Base-by-base conservation (phyloP, 495 filamentous ascomycete genomes). In the Patellaria atrata region DNA sequence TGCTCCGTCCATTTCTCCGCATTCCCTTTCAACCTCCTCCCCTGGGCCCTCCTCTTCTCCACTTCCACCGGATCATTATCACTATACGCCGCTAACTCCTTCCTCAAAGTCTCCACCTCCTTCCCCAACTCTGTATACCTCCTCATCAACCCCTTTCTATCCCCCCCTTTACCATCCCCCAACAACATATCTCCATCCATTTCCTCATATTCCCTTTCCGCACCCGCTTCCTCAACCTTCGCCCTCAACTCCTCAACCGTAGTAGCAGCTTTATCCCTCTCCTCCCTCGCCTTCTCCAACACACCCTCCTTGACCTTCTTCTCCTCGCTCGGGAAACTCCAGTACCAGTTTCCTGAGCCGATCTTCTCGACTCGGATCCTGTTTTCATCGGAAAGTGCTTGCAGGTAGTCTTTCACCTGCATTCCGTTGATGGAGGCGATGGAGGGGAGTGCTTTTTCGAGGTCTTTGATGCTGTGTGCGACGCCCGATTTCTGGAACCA, bases 331-430 rank as follows among this genome's bases (percentile, higher is more conserved):
- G 54, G 53, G 50, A 85, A 85, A 40, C 62, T 66, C 79, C 79
- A 85, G 59, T 82, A 84, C 79, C 79, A 85, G 50, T 84, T 83
- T 11, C 73, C 77, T 36, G 65, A 77, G 37, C 79, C 79, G 47
- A 85, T 83, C 58, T 82, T 83, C 60, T 84, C 79, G 11, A 81
- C 72, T 8, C 64, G 69, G 37, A 84, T 65, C 38, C 68, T 67
- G 38, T 62, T 60, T 28, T 84, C 79, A 41, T 83, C 75, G 0
- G 54, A 51, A 3, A 82, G 59, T 4, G 63, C 60, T 52, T 77
- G 71, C 20, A 82, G 59, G 51, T 70, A 77, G 40, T 80, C 76
- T 53, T 77, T 77, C 31, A 79, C 74, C 47, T 76, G 71, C 57
- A 79, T 75, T 33, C 64, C 61, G 46, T 73, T 72, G 61, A 80